phyloP scores from a whole-genome alignment of 2,329 filamentous ascomycete species.

The Trichoderma asperellum region DNA sequence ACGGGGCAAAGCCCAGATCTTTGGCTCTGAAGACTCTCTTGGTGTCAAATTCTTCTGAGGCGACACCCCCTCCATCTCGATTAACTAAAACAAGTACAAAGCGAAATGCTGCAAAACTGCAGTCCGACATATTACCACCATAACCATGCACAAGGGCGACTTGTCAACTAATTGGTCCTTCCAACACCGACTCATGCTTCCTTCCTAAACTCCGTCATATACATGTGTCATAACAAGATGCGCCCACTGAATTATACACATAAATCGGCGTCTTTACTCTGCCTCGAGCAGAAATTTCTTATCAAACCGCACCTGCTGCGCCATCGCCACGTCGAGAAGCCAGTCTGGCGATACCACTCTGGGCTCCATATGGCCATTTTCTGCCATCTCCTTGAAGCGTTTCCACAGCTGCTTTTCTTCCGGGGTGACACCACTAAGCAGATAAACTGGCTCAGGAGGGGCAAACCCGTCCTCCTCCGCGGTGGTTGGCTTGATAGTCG shows the following conservation, averaged over 20 bases:
- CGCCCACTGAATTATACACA: neutral
- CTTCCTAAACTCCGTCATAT: constrained; percentile 31
- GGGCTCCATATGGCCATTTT: constrained; percentile 76
- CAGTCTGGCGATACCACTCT: constrained; percentile 85
- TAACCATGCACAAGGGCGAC: neutral
- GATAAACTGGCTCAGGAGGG: constrained; percentile 74
- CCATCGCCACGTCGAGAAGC: constrained; percentile 88
- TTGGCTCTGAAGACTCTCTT: constrained; percentile 83
- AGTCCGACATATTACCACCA: neutral
- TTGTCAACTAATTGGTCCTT: neutral
- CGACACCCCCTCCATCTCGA: neutral
- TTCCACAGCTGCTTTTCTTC: constrained; percentile 77
- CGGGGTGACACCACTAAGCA: constrained; percentile 70
- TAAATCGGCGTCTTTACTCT: neutral
- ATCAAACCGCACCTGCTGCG: constrained; percentile 74
- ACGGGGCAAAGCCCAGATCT: constrained; percentile 88
- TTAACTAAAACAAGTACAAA: neutral
- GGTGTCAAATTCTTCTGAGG: constrained; percentile 95
- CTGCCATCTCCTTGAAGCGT: constrained; percentile 78
- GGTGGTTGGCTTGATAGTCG: constrained; percentile 66
- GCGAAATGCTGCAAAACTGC: neutral
- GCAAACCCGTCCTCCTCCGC: constrained; percentile 66
- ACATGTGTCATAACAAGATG: constrained; percentile 21
- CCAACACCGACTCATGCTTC: neutral
- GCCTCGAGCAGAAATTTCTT: constrained; percentile 60